Evolutionary conservation across 306 rosid species (phyloP).

Genomic region (Erythrophleum fordii): DNA sequence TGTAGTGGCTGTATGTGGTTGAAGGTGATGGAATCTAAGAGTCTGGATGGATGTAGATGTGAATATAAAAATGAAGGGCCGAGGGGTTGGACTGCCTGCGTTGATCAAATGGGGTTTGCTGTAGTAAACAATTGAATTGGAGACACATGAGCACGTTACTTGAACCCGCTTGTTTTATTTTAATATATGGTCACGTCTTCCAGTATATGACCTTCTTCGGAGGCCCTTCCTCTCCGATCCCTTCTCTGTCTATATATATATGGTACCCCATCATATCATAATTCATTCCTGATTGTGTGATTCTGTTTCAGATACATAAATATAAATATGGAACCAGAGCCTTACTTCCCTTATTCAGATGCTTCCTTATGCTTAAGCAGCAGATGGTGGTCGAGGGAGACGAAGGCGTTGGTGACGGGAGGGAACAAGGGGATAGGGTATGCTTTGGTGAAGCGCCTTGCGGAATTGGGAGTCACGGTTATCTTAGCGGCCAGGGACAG

Average conservation of each 20-base stretch:
- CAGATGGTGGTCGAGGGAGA: constrained; percentile 87
- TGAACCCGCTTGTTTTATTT: not conserved
- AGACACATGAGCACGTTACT: not conserved
- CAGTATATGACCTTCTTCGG: not conserved
- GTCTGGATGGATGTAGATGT: not conserved
- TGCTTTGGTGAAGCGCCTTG: constrained; percentile 70
- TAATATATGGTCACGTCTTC: not conserved
- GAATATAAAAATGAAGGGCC: not conserved
- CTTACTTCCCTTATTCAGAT: not conserved
- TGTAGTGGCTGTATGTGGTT: not conserved
- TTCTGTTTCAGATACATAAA: not conserved
- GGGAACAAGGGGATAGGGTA: constrained; percentile 88
- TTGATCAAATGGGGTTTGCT: not conserved
- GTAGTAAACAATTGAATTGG: not conserved
- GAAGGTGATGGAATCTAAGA: not conserved
- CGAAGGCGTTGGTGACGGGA: constrained; percentile 86
- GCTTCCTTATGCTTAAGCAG: not conserved
- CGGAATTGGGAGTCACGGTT: constrained; percentile 67
- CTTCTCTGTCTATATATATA: not conserved
- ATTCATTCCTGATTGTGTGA: not conserved
- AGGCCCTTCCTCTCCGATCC: not conserved
- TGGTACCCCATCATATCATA: not conserved
- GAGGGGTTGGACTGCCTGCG: not conserved
- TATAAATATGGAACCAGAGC: constrained; percentile 3
- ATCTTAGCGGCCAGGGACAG: constrained; percentile 72